phyloP scores from a whole-genome alignment of 805 yeast species.

The Novakomyces olei region DNA sequence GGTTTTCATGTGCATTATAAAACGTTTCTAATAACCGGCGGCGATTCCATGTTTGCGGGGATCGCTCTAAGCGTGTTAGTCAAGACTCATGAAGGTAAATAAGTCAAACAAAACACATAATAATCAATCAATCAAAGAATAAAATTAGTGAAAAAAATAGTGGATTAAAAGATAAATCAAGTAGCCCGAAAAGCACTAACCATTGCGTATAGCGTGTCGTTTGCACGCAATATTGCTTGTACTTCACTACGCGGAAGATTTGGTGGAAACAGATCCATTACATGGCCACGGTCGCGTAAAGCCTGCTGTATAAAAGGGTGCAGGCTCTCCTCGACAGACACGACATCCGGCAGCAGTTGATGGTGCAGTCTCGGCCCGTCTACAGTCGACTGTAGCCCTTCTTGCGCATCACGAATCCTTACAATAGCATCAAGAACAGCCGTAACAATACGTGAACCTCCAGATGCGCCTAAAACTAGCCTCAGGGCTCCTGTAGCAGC shows the following conservation, averaged over 20 bases:
- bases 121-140: too few species aligned
- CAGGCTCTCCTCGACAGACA: constrained; percentile 37
- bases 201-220: constrained; percentile 1
- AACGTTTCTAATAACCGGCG: too few species aligned
- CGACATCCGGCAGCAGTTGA: constrained; percentile 55
- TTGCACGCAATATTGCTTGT: constrained; percentile 5
- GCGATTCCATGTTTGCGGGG: too few species aligned
- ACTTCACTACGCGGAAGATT: constrained; percentile 2
- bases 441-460: constrained; percentile 73
- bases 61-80: too few species aligned
- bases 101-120: too few species aligned
- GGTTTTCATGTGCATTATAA: too few species aligned
- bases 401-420: constrained; percentile 34
- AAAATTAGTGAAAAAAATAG: too few species aligned
- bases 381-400: constrained; percentile 42
- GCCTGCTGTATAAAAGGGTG: constrained; percentile 12
- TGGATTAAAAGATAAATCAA: too few species aligned
- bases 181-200: too few species aligned
- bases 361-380: constrained; percentile 75
- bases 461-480: constrained; percentile 73
- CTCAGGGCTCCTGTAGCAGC: constrained; percentile 32
- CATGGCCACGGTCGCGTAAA: constrained; percentile 10
- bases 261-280: constrained; percentile 1
- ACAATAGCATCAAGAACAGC: constrained; percentile 64
- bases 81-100: too few species aligned